phyloP scores from a whole-genome alignment of 2,329 filamentous ascomycete species.

The Fusarium miscanthi region DNA sequence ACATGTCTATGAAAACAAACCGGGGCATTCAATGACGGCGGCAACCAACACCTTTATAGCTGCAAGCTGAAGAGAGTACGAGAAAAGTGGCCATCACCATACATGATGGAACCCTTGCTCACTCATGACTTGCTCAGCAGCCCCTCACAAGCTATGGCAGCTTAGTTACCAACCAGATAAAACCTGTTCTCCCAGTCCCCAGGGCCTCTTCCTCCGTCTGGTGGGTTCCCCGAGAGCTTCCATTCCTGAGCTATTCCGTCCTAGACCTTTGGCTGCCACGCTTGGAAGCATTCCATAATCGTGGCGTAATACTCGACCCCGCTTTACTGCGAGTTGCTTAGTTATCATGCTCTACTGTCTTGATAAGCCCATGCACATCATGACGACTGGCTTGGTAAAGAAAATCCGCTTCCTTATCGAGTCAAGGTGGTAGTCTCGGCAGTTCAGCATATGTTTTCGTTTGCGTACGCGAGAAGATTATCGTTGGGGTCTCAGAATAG shows the following conservation, averaged over 20 bases:
- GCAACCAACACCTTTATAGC: slow-evolving; percentile 39
- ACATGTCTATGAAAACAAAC: slow-evolving; percentile 33
- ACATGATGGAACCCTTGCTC: slow-evolving; percentile 22
- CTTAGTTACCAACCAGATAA: slow-evolving; percentile 16
- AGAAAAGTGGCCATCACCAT: slow-evolving; percentile 28
- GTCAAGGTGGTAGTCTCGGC: not conserved
- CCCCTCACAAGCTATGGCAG: slow-evolving; percentile 27
- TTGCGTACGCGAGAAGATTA: not conserved
- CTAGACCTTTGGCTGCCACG: slow-evolving; percentile 4
- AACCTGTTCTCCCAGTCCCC: slow-evolving; percentile 7
- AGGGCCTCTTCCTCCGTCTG: not conserved
- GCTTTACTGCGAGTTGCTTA: slow-evolving; percentile 39
- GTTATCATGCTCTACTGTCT: slow-evolving; percentile 25
- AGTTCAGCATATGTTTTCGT: not conserved
- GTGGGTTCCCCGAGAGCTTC: slow-evolving; percentile 20
- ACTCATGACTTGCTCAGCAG: slow-evolving; percentile 43
- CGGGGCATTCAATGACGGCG: slow-evolving; percentile 28
- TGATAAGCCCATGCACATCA: slow-evolving; percentile 36
- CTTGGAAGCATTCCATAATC: slow-evolving; percentile 40
- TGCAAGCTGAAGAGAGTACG: not conserved
- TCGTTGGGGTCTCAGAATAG: not conserved
- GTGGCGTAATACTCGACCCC: slow-evolving; percentile 43
- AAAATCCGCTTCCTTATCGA: not conserved
- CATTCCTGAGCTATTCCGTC: slow-evolving; percentile 14
- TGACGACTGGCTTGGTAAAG: slow-evolving; percentile 28